These are phyloP conservation scores for Ramaria sp. DNA, from an alignment of 768 basidiomycete species.

Conservation along the genomic window DNA sequence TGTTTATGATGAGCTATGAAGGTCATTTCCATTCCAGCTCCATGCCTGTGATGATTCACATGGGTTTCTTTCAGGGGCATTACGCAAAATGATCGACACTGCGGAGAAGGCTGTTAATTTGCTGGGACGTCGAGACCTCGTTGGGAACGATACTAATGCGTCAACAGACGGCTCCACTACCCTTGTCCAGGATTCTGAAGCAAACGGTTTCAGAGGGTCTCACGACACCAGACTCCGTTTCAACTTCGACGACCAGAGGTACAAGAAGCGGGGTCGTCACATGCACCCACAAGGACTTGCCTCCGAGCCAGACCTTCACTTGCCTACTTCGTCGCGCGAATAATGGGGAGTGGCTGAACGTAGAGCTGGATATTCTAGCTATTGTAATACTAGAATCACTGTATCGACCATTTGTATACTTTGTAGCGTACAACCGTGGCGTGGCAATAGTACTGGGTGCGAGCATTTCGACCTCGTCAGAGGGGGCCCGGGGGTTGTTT, in stretches of 20 bases:
- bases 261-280: not conserved
- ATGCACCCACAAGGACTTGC: not conserved
- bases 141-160: constrained; percentile 2
- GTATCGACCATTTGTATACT: too few relatives aligned
- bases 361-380: too few relatives aligned
- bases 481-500: too few relatives aligned
- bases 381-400: too few relatives aligned
- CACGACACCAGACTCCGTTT: not conserved
- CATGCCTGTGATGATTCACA: not conserved
- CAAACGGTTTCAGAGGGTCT: not conserved
- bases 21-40: constrained; percentile 21
- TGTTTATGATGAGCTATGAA: constrained; percentile 36
- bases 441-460: too few relatives aligned
- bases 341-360: too few relatives aligned
- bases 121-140: constrained; percentile 21
- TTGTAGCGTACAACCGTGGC: too few relatives aligned
- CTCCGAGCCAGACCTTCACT: not conserved
- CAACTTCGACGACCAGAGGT: not conserved
- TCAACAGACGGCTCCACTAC: not conserved
- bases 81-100: constrained; percentile 22
- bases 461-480: too few relatives aligned
- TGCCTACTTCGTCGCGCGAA: not conserved
- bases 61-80: constrained; percentile 17
- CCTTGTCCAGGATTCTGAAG: not conserved
- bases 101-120: constrained; percentile 24